These are phyloP conservation scores for Talinum fruticosum DNA, from an alignment of 148 eudicot species.

Conservation along the genomic window DNA sequence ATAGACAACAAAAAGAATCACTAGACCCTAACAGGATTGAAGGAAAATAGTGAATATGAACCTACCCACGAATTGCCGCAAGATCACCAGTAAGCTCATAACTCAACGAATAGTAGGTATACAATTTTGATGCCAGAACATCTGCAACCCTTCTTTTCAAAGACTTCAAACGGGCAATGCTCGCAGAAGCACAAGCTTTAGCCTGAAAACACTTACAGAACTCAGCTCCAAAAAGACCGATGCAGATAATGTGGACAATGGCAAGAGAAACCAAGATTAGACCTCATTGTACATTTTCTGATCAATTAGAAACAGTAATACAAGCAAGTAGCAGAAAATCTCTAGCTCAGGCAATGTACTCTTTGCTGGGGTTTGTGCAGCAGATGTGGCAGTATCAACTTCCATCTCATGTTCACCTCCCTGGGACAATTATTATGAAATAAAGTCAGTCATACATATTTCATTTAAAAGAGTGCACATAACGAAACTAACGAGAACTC, in stretches of 20 bases:
- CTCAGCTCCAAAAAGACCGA: slow-evolving; percentile 7
- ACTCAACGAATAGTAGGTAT: slow-evolving; percentile 78
- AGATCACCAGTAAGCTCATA: slow-evolving; percentile 84
- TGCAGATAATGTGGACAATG: background rate
- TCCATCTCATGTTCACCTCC: slow-evolving; percentile 85
- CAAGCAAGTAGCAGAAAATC: slow-evolving; percentile 79
- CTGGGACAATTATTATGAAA: slow-evolving; percentile 29
- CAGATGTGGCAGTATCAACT: slow-evolving; percentile 79
- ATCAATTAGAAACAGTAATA: slow-evolving; percentile 70
- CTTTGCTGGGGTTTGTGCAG: slow-evolving; percentile 56
- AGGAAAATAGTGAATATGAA: slow-evolving; percentile 9
- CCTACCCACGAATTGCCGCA: slow-evolving; percentile 86
- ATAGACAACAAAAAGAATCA: background rate
- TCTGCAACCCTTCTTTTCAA: slow-evolving; percentile 78
- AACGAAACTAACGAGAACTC: background rate
- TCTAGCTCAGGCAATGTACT: slow-evolving; percentile 81
- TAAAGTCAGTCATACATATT: background rate
- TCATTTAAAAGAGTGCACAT: background rate
- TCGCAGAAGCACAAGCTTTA: slow-evolving; percentile 81
- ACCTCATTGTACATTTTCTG: slow-evolving; percentile 79
- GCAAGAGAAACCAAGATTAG: background rate
- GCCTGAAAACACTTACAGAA: slow-evolving; percentile 43
- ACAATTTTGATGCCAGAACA: slow-evolving; percentile 80
- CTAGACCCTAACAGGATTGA: background rate
- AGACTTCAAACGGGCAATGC: slow-evolving; percentile 79